Conservation (phyloP, 1,284 basidiomycete genomes). For the Irpex rosettiformis region DNA sequence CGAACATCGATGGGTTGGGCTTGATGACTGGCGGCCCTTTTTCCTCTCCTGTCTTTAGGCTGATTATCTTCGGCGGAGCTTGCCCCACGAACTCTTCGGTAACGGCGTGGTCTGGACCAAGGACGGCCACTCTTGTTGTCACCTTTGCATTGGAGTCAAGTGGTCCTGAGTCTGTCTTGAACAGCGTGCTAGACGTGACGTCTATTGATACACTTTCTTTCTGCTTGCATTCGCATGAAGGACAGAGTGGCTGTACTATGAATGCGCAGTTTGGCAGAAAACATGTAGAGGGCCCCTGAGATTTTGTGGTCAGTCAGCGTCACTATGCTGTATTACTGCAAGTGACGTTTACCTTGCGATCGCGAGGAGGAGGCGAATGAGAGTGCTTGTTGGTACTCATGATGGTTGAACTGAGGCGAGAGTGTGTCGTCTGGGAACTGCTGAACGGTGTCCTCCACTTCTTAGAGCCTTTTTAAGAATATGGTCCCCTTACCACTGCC, state of each 20-base stretch:
- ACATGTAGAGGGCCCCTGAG: background rate
- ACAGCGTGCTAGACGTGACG: background rate
- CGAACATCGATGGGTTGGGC: background rate
- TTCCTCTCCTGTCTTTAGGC: background rate
- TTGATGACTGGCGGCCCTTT: background rate
- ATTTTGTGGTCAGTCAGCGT: background rate
- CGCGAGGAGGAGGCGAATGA: background rate
- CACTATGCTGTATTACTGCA: background rate
- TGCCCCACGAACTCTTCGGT: background rate
- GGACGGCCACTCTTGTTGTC: background rate
- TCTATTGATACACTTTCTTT: background rate
- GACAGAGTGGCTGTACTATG: background rate
- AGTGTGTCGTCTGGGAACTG: background rate
- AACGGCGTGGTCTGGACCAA: background rate
- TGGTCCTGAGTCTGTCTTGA: background rate
- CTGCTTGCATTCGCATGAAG: background rate
- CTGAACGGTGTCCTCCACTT: background rate
- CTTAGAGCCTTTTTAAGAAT: too few relatives aligned
- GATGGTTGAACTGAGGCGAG: background rate
- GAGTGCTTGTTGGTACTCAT: background rate
- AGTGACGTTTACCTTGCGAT: background rate
- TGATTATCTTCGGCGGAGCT: background rate
- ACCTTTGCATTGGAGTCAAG: background rate
- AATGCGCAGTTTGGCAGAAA: constrained; percentile 1
- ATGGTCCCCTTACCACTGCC: background rate